Evolutionary conservation across 1,284 basidiomycete species (phyloP), one percentile per base, ranked within the genome.

Genomic region (Boletellus dicymbophilus): DNA sequence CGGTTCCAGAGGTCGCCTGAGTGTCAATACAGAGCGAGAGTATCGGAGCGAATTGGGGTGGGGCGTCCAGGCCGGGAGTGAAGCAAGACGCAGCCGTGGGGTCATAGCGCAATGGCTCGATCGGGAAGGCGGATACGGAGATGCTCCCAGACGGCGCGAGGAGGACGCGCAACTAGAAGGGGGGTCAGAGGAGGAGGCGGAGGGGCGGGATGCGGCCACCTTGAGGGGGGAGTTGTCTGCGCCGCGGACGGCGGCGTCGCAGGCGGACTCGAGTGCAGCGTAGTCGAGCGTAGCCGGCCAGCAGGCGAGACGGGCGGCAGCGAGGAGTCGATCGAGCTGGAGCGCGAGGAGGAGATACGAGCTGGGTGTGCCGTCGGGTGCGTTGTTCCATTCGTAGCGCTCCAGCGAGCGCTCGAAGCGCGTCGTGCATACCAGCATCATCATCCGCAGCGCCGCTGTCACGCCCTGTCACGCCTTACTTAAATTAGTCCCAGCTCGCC

Each of bases 301-400:
- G 9, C 58, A 68, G 60, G 85, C 79, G n/a, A 58, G 55, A 23
- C 64, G 55, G 2, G 79, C 76, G 11, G 82, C 81, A 16, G 72
- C 63, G 13, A 63, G 44, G 1, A 90, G 74, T 31, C 88, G 79
- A 39, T 84, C 78, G 46, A 74, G 61, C 55, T 90, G 86, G 58
- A 77, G 76, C 0, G 62, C 66, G 16, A 88, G 77, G 0, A 90
- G 69, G 22, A 89, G 68, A 56, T 81, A 87, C 0, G 78, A 72
- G 0, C 78, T 82, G 2, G 80, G 77, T 0, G 54, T 48, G 2
- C 71, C 72, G 43, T 79, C 74, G 10, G 70, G 57, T 16, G 72
- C 70, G 20, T 82, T 75, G 57, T 88, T 89, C 85, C 83, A 89
- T 9, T 55, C 31, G 12, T 76, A 62, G 7, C 59, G 53, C 12